phyloP scores from a whole-genome alignment of 306 rosid genomes.

The Carpinus fangiana region DNA sequence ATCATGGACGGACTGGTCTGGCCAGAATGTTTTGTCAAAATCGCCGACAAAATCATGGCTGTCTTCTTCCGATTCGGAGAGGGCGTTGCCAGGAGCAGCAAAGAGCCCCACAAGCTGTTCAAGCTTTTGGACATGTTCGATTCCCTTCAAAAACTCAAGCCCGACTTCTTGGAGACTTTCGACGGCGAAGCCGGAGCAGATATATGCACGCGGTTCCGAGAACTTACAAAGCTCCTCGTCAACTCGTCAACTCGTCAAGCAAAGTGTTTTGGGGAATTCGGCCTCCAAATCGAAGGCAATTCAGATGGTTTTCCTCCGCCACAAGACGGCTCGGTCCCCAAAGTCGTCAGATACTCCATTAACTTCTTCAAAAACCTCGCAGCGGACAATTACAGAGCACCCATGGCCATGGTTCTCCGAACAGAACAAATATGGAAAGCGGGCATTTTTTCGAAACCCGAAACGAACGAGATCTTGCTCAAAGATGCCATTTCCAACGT shows the following conservation, averaged over 20 bases:
- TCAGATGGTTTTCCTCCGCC: slow-evolving; percentile 70
- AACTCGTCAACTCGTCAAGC: slow-evolving; percentile 75
- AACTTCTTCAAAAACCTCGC: slow-evolving; percentile 79
- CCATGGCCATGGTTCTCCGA: slow-evolving; percentile 69
- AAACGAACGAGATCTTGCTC: slow-evolving; percentile 46
- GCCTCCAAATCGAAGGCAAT: slow-evolving; percentile 74
- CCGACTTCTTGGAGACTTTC: slow-evolving; percentile 47
- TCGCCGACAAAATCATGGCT: slow-evolving; percentile 90
- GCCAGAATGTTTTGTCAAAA: slow-evolving; percentile 80
- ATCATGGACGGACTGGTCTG: slow-evolving; percentile 69
- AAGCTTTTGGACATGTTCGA: slow-evolving; percentile 81
- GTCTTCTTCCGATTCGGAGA: slow-evolving; percentile 91
- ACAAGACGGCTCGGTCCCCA: slow-evolving; percentile 77
- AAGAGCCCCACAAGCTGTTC: slow-evolving; percentile 89
- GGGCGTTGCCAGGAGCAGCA: slow-evolving; percentile 72
- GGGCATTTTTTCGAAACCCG: slow-evolving; percentile 40
- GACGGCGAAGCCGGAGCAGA: slow-evolving; percentile 65
- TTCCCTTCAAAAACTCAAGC: slow-evolving; percentile 58
- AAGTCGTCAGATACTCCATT: slow-evolving; percentile 70
- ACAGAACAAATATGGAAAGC: slow-evolving; percentile 76
- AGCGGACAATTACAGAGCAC: slow-evolving; percentile 44
- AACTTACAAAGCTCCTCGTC: slow-evolving; percentile 72
- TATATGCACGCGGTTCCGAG: slow-evolving; percentile 62
- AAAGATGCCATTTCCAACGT: slow-evolving; percentile 56
- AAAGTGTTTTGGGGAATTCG: slow-evolving; percentile 88